phyloP scores from a whole-genome alignment of 441 rosid genomes.

The Erysimum pusillum region DNA sequence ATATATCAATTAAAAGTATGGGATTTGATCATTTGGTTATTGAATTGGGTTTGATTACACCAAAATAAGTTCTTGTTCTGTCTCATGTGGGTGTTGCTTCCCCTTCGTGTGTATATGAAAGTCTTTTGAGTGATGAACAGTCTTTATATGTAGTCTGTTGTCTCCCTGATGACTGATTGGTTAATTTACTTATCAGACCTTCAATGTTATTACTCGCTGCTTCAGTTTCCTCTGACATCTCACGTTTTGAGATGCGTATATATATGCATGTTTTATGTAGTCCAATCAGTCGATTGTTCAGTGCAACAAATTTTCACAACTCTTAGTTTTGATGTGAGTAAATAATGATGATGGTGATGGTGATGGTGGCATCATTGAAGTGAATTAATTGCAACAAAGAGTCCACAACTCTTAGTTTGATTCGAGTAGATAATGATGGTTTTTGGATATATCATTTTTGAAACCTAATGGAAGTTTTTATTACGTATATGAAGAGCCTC shows the following conservation, averaged over 20 bases:
- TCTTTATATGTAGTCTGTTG: not conserved
- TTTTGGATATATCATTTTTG: not conserved
- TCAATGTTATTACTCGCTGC: conserved; percentile 5
- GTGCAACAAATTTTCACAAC: too few species aligned
- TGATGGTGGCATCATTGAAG: not conserved
- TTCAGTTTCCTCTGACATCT: conserved; percentile 1
- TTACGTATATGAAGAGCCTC: not conserved
- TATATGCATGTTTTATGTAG: not conserved
- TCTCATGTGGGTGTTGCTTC: conserved; percentile 31
- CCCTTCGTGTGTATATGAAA: conserved; percentile 40
- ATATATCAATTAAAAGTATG: conserved; percentile 28
- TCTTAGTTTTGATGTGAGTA: too few species aligned
- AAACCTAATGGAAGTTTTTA: not conserved
- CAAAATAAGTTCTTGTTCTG: conserved; percentile 29
- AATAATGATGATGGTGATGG: not conserved
- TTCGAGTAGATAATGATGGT: not conserved
- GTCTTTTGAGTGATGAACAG: conserved; percentile 39
- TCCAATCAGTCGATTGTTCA: not conserved
- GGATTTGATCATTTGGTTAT: conserved; percentile 37
- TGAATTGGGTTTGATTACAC: conserved; percentile 36
- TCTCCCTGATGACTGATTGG: conserved; percentile 20
- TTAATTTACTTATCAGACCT: conserved; percentile 34
- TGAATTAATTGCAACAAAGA: not conserved
- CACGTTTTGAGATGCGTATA: not conserved
- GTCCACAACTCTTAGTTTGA: not conserved